Base-by-base conservation (phyloP, 2,329 filamentous ascomycete species). In the Ceratocystis alfenasii region DNA sequence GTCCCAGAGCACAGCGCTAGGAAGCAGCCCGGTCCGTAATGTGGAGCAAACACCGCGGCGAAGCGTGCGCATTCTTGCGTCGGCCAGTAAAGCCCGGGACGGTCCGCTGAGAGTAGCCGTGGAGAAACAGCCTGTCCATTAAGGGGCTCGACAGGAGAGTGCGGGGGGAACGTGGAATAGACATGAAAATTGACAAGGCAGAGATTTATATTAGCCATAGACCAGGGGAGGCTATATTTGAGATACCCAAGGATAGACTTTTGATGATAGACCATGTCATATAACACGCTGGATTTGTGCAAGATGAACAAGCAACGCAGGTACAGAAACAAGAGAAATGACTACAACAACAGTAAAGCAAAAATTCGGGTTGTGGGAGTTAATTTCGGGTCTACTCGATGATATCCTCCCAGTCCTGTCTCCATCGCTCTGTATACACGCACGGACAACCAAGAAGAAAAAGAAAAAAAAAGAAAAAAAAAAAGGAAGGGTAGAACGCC, bases 381-480 rank as follows among this genome's bases (percentile, higher is more conserved):
- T 25, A 25, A 25, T 53, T 25, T 60, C 28, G 10, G 17, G n/a
- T 6, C 57, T 30, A 33, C 57, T 33, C 57, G 22, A 15, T 41
- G 36, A 41, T 41, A 60, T 60, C 22, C 55, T 60, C 55, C 33
- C 33, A 3, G 17, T 41, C 10, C 36, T 41, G 36, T 12, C 57
- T 60, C 57, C 36, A 33, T 60, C 57, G 50, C 28, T 60, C 30
- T 44, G 48, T 53, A 25, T 53, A 53, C 48, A 53, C 36, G 10
- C 36, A 41, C 36, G 36, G 41, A 17, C 33, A 64, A 28, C 65
- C 12, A 46, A 41, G 45, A 64, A 64, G 5, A 36, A 60, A 12
- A 44, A 62, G 12, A 45, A 22, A 62, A 17, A 41, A 41, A 28
- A 63, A 44, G 12, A 30, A 44, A 50, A 36, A 53, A 28, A 30